Conservation (phyloP, 257 asterid genomes). For the Verbena officinalis region DNA sequence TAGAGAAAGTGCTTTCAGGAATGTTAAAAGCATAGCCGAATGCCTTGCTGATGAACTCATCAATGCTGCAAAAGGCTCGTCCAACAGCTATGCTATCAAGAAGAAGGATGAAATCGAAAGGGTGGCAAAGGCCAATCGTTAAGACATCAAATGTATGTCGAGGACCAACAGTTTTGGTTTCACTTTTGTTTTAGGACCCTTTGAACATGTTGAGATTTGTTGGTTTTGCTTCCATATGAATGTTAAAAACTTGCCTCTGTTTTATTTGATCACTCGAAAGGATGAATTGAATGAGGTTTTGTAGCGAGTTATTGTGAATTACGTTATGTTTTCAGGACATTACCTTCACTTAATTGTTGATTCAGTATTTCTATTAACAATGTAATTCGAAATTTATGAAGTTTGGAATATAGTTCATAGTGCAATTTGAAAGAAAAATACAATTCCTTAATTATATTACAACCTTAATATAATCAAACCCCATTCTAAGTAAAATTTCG, state of each 20-base stretch:
- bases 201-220: constrained; percentile 23
- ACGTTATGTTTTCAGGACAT: too few species aligned
- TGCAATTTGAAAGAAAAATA: too few species aligned
- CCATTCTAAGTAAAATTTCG: too few species aligned
- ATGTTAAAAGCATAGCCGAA: constrained; percentile 70
- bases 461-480: too few species aligned
- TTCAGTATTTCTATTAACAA: too few species aligned
- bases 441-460: too few species aligned
- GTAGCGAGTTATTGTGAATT: too few species aligned
- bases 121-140: constrained; percentile 83
- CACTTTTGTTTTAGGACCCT: not conserved
- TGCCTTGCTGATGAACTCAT: constrained; percentile 90
- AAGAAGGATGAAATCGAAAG: constrained; percentile 83
- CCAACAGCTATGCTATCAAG: constrained; percentile 80
- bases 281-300: too few species aligned
- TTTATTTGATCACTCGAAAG: too few species aligned
- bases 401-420: too few species aligned
- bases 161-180: constrained; percentile 30
- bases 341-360: too few species aligned
- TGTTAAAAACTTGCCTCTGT: not conserved
- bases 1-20: constrained; percentile 81
- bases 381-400: too few species aligned
- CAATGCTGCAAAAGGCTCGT: constrained; percentile 85
- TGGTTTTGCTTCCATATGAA: not conserved
- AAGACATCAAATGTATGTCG: constrained; percentile 14